Conservation (phyloP, 139 green algal genomes). For the Chara braunii region DNA sequence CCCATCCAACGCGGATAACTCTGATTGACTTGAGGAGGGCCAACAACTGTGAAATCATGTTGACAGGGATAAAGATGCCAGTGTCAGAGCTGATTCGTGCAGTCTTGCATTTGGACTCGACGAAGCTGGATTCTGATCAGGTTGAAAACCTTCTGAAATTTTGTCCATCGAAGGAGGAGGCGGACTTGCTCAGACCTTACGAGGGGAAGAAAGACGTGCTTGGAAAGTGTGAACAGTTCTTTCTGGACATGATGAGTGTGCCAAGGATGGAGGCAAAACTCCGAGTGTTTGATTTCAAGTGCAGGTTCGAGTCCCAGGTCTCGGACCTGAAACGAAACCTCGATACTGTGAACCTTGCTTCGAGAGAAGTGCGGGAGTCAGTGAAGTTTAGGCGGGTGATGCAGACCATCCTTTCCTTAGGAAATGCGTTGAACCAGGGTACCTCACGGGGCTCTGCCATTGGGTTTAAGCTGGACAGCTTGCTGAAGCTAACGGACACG, state of each 20-base stretch:
- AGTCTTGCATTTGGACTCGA: slow-evolving; percentile 18
- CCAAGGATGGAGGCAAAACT: slow-evolving; percentile 34
- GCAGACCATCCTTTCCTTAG: slow-evolving; percentile 37
- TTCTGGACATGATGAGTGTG: slow-evolving; percentile 33
- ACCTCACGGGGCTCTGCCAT: slow-evolving; percentile 24
- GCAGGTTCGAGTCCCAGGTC: slow-evolving; percentile 25
- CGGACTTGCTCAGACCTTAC: slow-evolving; percentile 27
- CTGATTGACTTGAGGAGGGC: slow-evolving; percentile 37
- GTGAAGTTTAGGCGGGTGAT: slow-evolving; percentile 19
- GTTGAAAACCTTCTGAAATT: slow-evolving; percentile 40
- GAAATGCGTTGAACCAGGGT: slow-evolving; percentile 40
- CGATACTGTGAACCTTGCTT: slow-evolving; percentile 8
- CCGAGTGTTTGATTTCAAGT: slow-evolving; percentile 34
- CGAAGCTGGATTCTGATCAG: slow-evolving; percentile 23
- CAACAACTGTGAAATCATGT: slow-evolving; percentile 43
- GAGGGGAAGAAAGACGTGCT: slow-evolving; percentile 14
- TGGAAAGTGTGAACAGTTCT: slow-evolving; percentile 43
- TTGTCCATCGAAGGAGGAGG: slow-evolving; percentile 37
- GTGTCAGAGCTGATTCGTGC: slow-evolving; percentile 14
- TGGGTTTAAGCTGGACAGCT: slow-evolving; percentile 39
- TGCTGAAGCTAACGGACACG: slow-evolving; percentile 43
- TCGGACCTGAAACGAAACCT: slow-evolving; percentile 16
- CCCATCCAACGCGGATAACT: too few relatives aligned
- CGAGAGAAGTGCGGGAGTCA: slow-evolving; percentile 29
- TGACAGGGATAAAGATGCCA: slow-evolving; percentile 35